phyloP scores from a whole-genome alignment of 2,329 filamentous ascomycete genomes.

The Botrytis fabae region DNA sequence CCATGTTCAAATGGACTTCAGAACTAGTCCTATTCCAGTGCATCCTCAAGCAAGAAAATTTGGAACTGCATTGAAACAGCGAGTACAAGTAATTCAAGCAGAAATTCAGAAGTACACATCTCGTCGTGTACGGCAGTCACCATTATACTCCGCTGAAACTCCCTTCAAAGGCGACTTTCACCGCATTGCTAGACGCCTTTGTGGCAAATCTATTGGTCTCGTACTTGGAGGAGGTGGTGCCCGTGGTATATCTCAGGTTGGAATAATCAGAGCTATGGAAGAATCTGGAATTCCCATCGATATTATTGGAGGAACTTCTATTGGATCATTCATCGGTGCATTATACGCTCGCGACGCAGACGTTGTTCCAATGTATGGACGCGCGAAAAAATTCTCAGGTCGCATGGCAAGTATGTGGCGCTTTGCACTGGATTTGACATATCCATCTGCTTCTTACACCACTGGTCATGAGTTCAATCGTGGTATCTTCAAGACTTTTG shows the following conservation, averaged over 20 bases:
- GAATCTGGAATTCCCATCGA: conserved; percentile 96
- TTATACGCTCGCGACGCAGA: conserved; percentile 96
- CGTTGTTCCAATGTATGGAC: conserved; percentile 92
- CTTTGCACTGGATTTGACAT: conserved; percentile 94
- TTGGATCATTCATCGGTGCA: conserved; percentile 92
- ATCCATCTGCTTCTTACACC: conserved; percentile 94
- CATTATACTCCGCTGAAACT: conserved; percentile 86
- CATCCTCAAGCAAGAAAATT: conserved; percentile 75
- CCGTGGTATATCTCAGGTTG: conserved; percentile 86
- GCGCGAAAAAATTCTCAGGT: conserved; percentile 95
- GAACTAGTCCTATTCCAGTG: conserved; percentile 71
- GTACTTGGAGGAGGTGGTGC: conserved; percentile 94
- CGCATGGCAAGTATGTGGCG: conserved; percentile 99
- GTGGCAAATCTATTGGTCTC: conserved; percentile 90
- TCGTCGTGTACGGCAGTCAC: conserved; percentile 81
- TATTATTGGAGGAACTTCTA: conserved; percentile 92
- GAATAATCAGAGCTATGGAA: conserved; percentile 91
- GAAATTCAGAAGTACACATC: conserved; percentile 99
- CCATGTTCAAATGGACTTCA: conserved; percentile 94
- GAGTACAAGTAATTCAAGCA: conserved; percentile 91
- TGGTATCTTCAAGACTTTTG: conserved; percentile 98
- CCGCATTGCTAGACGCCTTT: conserved; percentile 82
- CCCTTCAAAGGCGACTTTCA: conserved; percentile 98
- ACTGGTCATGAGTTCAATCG: conserved; percentile 99
- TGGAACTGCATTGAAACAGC: conserved; percentile 82